These are phyloP conservation scores for Moricandia arvensis DNA, from an alignment of 345 rosid genomes.

Conservation along the genomic window DNA sequence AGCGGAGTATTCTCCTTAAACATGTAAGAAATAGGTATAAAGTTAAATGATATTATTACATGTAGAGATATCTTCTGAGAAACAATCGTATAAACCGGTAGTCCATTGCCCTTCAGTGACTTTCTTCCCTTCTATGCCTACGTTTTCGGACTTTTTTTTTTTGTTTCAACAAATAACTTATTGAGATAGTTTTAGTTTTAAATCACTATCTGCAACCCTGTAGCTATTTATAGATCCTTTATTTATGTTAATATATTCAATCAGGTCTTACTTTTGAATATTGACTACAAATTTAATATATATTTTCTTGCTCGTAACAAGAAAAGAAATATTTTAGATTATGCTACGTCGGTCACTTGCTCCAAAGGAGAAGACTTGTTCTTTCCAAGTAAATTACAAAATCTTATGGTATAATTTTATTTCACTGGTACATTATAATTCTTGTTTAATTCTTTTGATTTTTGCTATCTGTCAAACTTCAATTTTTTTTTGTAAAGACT, in stretches of 20 bases:
- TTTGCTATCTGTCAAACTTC: neutral
- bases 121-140: conserved; percentile 14
- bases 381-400: conserved; percentile 17
- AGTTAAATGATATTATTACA: conserved; percentile 36
- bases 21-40: neutral
- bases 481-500: neutral
- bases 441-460: neutral
- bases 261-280: conserved; percentile 20
- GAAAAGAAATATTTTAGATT: neutral
- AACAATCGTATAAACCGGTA: conserved; percentile 53
- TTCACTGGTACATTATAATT: neutral
- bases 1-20: neutral
- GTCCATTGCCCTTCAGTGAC: conserved; percentile 51
- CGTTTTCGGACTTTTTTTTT: conserved; percentile 14
- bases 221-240: neutral
- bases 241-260: neutral
- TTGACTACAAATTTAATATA: conserved; percentile 18
- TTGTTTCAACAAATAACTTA: neutral
- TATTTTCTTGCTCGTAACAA: neutral
- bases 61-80: conserved; percentile 46
- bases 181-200: neutral
- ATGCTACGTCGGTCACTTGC: conserved; percentile 30
- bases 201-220: neutral
- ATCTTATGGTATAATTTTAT: neutral
- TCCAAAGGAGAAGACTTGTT: conserved; percentile 19